phyloP scores from a whole-genome alignment of 2,329 filamentous ascomycete species.

The Pseudocercospora eumusae region DNA sequence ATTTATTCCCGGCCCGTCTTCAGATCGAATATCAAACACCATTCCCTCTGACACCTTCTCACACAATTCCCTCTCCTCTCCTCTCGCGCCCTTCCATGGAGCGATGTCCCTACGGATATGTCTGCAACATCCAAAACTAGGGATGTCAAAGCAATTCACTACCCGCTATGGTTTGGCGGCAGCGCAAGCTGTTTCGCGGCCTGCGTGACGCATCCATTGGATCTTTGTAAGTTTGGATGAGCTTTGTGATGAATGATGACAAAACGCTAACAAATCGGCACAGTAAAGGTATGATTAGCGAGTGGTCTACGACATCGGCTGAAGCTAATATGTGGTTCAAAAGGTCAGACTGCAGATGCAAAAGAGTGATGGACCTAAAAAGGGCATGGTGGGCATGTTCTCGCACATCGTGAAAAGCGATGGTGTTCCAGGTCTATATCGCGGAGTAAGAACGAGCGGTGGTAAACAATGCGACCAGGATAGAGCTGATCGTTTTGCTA shows the following conservation, averaged over 20 bases:
- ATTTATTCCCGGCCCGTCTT: background rate
- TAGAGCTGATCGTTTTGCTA: conserved; percentile 5
- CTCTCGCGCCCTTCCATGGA: conserved; percentile 15
- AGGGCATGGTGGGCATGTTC: conserved; percentile 83
- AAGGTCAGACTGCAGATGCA: conserved; percentile 88
- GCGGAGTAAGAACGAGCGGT: conserved; percentile 58
- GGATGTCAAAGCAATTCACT: conserved; percentile 48
- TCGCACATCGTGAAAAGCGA: conserved; percentile 74
- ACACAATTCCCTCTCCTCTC: background rate
- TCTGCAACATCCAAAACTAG: conserved; percentile 47
- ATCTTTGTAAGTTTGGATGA: conserved; percentile 67
- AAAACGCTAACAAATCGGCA: conserved; percentile 36
- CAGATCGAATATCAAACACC: background rate
- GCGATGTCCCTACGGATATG: conserved; percentile 44
- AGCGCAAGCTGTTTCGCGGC: conserved; percentile 91
- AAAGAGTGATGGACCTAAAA: conserved; percentile 66
- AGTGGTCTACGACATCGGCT: background rate
- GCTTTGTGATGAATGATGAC: background rate
- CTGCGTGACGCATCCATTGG: conserved; percentile 87
- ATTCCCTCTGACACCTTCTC: background rate
- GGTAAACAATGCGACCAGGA: background rate
- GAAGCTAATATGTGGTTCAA: conserved; percentile 22
- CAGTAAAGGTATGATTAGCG: conserved; percentile 49
- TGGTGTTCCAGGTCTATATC: conserved; percentile 80
- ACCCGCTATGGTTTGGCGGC: conserved; percentile 83